phyloP scores from a whole-genome alignment of 352 stramenopile genomes.

The Globisporangium solare region DNA sequence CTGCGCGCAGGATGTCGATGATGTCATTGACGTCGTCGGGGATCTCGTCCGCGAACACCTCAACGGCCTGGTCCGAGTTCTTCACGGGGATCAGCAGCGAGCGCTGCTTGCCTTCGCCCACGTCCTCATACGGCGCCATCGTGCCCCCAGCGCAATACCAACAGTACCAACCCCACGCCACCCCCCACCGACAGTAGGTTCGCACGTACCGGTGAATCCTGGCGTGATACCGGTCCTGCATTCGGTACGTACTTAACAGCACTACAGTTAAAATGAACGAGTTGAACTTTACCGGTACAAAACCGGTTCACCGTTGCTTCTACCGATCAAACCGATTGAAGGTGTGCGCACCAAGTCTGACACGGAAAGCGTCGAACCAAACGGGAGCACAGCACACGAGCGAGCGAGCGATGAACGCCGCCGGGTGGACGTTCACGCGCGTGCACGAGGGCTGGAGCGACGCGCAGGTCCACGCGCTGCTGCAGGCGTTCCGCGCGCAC shows the following conservation, averaged over 20 bases:
- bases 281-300: neutral
- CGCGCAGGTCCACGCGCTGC: slow-evolving; percentile 39
- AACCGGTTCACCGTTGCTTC: neutral
- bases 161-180: neutral
- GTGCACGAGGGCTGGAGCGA: slow-evolving; percentile 44
- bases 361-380: neutral
- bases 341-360: slow-evolving; percentile 1
- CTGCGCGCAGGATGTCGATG: slow-evolving; percentile 87
- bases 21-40: slow-evolving; percentile 90
- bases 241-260: no score
- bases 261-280: no score
- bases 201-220: slow-evolving; percentile 4
- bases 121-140: slow-evolving; percentile 16
- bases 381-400: neutral
- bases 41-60: slow-evolving; percentile 89
- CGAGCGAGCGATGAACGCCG: neutral
- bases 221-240: neutral
- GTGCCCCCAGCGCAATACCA: slow-evolving; percentile 7
- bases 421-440: slow-evolving; percentile 22
- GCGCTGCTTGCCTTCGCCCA: slow-evolving; percentile 30
- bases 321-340: slow-evolving; percentile 15
- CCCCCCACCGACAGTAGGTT: neutral
- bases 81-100: slow-evolving; percentile 89
- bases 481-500: slow-evolving; percentile 46
- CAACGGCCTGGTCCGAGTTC: slow-evolving; percentile 86